Base-by-base conservation (phyloP, 208 protist species). In the Leishmania aethiopica region DNA sequence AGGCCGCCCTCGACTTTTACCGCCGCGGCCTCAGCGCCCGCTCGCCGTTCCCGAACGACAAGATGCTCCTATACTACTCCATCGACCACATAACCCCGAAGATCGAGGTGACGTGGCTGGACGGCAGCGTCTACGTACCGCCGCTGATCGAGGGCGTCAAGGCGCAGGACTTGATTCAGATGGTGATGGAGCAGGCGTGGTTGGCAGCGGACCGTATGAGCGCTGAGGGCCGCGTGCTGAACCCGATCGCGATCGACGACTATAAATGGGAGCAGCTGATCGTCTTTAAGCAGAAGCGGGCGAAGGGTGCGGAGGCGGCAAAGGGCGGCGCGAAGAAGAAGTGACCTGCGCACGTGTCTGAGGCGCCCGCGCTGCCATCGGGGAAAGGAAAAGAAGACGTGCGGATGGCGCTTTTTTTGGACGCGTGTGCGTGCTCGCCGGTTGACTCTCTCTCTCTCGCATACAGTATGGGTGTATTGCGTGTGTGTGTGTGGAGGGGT, bases 181-280 rank as follows among this genome's bases (percentile, higher is more conserved):
- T 95, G 92, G 91, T 98, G 64, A 98, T 98, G 95, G 95, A 98
- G 86, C 88, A 95, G 88, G 93, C 93, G 40, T 98, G 93, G 93
- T 81, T 98, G 22, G 92, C 92, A 51, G 91, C 91, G n/a, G 95
- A 98, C 75, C 88, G 92, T n/a, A 95, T 98, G 92, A 86, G 86
- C 53, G 95, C 95, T 28, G 88, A 87, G 81, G 94, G 94, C 10
- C 91, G 91, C 55, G 85, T 87, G 81, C 82, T 97, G 45, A 94
- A 96, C 82, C 94, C 94, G 15, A 82, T 97, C 53, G 93, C 93
- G 32, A 97, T 97, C 76, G 94, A 97, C 73, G 94, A 97, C 77
- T 97, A 97, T 87, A 97, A 96, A 80, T 97, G 94, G 94, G 92
- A 97, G 47, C 88, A 97, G 83, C 84, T 97, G 69, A 89, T 97